Evolutionary conservation across 768 basidiomycete species (phyloP).

Genomic region (Trametopsis cervina): DNA sequence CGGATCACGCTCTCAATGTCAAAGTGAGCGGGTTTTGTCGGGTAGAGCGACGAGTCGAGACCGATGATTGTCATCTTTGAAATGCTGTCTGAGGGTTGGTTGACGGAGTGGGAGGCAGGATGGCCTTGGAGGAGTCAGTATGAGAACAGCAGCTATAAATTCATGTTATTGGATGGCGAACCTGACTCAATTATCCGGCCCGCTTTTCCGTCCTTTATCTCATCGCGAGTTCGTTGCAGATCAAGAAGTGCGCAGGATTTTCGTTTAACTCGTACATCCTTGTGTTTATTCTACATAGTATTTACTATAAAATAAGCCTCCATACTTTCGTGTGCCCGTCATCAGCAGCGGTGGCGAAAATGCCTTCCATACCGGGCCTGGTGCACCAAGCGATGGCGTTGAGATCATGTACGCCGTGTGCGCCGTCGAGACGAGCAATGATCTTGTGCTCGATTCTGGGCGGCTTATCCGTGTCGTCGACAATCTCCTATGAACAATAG

Average conservation of each 20-base stretch:
- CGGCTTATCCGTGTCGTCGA: slow-evolving; percentile 8
- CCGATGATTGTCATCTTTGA: slow-evolving; percentile 57
- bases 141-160: too few relatives aligned
- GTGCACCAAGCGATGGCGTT: slow-evolving; percentile 86
- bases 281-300: too few relatives aligned
- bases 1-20: slow-evolving; percentile 77
- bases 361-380: slow-evolving; percentile 48
- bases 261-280: too few relatives aligned
- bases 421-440: slow-evolving; percentile 49
- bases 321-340: slow-evolving; percentile 83
- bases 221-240: too few relatives aligned
- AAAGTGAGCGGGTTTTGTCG: slow-evolving; percentile 70
- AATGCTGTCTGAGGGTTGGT: background rate
- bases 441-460: slow-evolving; percentile 33
- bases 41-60: slow-evolving; percentile 35
- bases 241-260: too few relatives aligned
- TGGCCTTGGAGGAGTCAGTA: slow-evolving; percentile 1
- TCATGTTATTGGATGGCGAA: too few relatives aligned
- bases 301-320: slow-evolving; percentile 31
- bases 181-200: background rate
- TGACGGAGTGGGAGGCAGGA: background rate
- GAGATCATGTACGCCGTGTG: slow-evolving; percentile 81
- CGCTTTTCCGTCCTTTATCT: background rate
- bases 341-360: slow-evolving; percentile 82
- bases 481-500: slow-evolving; percentile 13